Evolutionary conservation across 805 yeast species (phyloP), one percentile per base, ranked within the genome.

Genomic region (Kodamaea kaohsiungensis): DNA sequence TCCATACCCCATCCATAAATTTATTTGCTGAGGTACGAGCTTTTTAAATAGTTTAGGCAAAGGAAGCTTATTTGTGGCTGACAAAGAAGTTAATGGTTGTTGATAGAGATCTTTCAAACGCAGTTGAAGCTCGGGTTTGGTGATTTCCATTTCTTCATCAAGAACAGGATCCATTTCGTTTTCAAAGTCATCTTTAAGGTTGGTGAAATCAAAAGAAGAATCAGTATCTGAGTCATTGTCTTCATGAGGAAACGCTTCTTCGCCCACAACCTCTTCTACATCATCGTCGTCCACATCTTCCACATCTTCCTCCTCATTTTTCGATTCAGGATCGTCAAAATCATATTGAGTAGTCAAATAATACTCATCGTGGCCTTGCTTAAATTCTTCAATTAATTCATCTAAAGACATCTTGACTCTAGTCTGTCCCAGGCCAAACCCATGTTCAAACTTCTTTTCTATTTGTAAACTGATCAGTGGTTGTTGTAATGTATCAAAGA

Each of bases 261-360:
- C 49, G 8, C 25, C 53, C 46, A 46, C 49, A 10, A 5, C 46
- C 16, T 68, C 73, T 2, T 37, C 49, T 7, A 12, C 43, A 3
- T 35, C 56, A 2, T 46, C 40, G 7, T 30, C 38, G 10, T 46
- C 33, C 19, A 17, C 48, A 40, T 65, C 67, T 54, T 80, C 80
- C 48, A 59, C 70, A 40, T 35, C 48, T 22, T 46, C 39, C 2
- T 30, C 25, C 13, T 27, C 16, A n/a, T n/a, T n/a, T n/a, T n/a
- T n/a, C 25, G 6, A 27, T 1, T 46, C 48, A 7, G 38, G 39
- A 9, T 46, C 48, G 8, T 46, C 48, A 8, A 33, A 16, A 16
- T 47, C 42, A 61, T 88, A 88, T 59, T 88, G 92, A 0, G 92
- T 88, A 0, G 92, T 88, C 64, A 87, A 70, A 59, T 88, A 87